Evolutionary conservation across 176 grass and related monocot species (phyloP), one percentile per base, ranked within the genome.

Genomic region (Carex kokanica): DNA sequence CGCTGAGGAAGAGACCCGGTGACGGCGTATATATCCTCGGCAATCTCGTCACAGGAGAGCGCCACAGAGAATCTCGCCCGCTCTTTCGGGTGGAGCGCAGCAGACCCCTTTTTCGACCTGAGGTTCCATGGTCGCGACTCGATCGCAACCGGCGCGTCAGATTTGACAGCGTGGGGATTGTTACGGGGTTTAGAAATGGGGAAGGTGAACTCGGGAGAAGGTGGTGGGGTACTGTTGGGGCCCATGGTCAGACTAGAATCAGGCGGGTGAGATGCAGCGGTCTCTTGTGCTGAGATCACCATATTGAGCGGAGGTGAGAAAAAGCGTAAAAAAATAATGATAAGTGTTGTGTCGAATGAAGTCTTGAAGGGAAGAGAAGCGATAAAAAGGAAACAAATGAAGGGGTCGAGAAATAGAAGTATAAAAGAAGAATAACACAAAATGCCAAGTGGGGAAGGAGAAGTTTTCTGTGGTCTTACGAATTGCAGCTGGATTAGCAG

Each of bases 1-100:
- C 96, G 96, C 83, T 88, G 92, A 70, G 96, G 96, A 41, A 88
- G 89, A 38, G 85, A 86, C 57, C 89, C 96, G 16, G 96, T 99
- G 29, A 99, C 74, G 40, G 93, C 91, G 49, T 93, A 99, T 18
- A 99, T 68, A 83, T 99, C 96, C 65, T 95, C 96, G 82, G 94
- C 91, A 64, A 99, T 93, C 88, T 99, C 96, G n/a, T 95, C 93
- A 23, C 70, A 80, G 58, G 88, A 84, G 13, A 99, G 91, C 10
- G 89, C 73, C 49, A 99, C 62, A 0, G 91, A 62, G 84, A 99
- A 92, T 31, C 79, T 88, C 45, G 79, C 43, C 21, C 89, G 82
- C 69, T 85, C 23, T 55, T 34, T 82, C 31, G 63, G 29, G 60
- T 41, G 54, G 6, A 74, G 29, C 17, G n/a, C 52, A 3, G 82